Evolutionary conservation across 306 rosid genomes (phyloP), one percentile per base, ranked within the genome.

Genomic region (Prunus campanulata): DNA sequence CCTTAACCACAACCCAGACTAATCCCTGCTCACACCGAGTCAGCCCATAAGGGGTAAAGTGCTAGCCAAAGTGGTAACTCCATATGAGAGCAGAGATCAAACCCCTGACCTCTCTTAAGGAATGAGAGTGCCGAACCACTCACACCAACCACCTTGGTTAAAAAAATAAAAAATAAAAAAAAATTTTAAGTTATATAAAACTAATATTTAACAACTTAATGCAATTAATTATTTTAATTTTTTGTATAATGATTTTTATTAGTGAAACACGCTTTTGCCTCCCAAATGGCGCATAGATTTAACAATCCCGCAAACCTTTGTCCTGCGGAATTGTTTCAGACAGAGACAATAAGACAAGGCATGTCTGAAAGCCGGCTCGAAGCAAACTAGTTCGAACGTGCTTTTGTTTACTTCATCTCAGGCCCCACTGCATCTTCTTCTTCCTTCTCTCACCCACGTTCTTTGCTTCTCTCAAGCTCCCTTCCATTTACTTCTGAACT

Each of bases 301-400:
- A 8, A 42, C 35, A 68, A 48, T 14, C 32, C 48, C 9, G 29
- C 13, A 39, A 29, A 4, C 20, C 3, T 39, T 12, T 5, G 29
- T 44, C 35, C 46, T 46, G 47, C 39, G 2, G 13, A n/a, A 0
- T 6, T 49, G 15, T 42, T 57, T 20, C 2, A 8, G 67, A 16
- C 4, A 3, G 3, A 15, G 71, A 50, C 71, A 68, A 59, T 46
- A 48, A 35, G 27, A 59, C 83, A 25, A 50, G 50, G 60, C 76
- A 19, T 25, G 83, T 48, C 75, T 51, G 55, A 59, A 51, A 39
- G 71, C 76, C 79, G 79, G 71, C 72, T 2, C 15, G 32, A n/a
- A 65, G 20, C 20, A 25, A 8, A 29, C 49, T 32, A 35, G 69
- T 73, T 82, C 74, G 72, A 80, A 84, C 90, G 88, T 90, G 91